These are phyloP conservation scores for Phlyctochytrium planicorne DNA, from an alignment of 192 early-diverging fungal species.

Conservation along the genomic window DNA sequence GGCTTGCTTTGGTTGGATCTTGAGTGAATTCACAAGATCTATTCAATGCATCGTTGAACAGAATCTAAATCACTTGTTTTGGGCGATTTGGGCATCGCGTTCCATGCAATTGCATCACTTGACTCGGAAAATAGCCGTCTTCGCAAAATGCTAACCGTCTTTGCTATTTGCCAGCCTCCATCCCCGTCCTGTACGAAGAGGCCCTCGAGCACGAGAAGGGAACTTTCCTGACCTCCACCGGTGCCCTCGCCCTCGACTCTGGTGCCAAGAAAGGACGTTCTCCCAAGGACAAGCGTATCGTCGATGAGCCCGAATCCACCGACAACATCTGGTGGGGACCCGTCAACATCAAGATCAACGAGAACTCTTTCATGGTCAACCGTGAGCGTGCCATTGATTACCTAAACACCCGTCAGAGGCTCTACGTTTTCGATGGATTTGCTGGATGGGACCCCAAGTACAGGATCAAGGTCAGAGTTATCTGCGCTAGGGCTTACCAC, in stretches of 20 bases:
- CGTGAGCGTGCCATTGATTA: conserved; percentile 95
- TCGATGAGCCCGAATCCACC: conserved; percentile 81
- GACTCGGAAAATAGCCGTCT: too few species aligned
- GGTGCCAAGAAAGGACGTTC: conserved; percentile 91
- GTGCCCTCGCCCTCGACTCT: conserved; percentile 88
- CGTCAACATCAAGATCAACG: conserved; percentile 86
- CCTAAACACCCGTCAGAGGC: conserved; percentile 88
- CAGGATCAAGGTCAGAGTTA: conserved; percentile 94
- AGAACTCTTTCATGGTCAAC: conserved; percentile 84
- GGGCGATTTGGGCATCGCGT: too few species aligned
- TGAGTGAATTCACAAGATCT: too few species aligned
- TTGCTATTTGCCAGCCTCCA: conserved; percentile 14
- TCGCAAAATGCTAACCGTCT: neutral
- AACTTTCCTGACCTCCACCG: conserved; percentile 85
- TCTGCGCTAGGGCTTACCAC: conserved; percentile 95
- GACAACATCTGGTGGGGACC: conserved; percentile 98
- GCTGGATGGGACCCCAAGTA: conserved; percentile 98
- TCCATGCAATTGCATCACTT: too few species aligned
- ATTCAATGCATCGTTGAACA: too few species aligned
- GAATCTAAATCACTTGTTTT: too few species aligned
- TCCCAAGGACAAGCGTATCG: conserved; percentile 96
- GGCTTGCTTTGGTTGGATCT: too few species aligned
- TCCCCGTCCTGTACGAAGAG: conserved; percentile 83
- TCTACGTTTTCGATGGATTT: conserved; percentile 96
- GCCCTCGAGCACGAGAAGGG: conserved; percentile 82